A percentile compares a stretch with the other conserved stretches of the same genome.
Conservation (phyloP, 495 filamentous ascomycete genomes). For the Neurospora sp. region DNA sequence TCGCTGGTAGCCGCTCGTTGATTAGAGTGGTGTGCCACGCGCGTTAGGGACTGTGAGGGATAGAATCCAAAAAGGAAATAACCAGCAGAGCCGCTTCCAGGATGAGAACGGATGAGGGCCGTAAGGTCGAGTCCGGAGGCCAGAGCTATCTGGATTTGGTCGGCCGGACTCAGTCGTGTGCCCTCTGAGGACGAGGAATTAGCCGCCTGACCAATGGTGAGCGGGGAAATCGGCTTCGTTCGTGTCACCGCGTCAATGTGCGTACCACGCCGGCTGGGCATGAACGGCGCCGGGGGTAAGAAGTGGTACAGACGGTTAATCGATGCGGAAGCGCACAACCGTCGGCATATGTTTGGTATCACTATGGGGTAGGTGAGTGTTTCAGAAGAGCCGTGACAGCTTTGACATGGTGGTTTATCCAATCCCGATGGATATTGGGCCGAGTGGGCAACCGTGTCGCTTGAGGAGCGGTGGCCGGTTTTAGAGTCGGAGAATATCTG, state of each 20-base stretch:
- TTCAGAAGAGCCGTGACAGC: conserved; percentile 6
- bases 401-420: background rate
- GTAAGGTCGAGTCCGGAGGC: conserved; percentile 1
- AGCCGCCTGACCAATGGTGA: conserved; percentile 2
- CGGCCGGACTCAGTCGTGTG: background rate
- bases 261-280: conserved; percentile 9
- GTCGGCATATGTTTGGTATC: background rate
- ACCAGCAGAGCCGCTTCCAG: background rate
- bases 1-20: conserved; percentile 1
- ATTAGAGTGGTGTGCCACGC: background rate
- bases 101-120: background rate
- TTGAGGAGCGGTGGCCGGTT: background rate
- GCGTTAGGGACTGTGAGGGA: background rate
- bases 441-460: background rate
- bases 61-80: conserved; percentile 1
- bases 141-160: background rate
- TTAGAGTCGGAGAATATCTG: background rate
- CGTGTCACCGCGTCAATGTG: conserved; percentile 2
- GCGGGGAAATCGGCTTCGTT: background rate
- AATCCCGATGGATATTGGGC: background rate
- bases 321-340: background rate
- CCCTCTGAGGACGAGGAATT: background rate
- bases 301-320: conserved; percentile 3
- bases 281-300: background rate
- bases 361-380: conserved; percentile 4